Evolutionary conservation across 2,329 filamentous ascomycete genomes (phyloP), one percentile per base, ranked within the genome.

Genomic region (Pestalotiopsis sp.): DNA sequence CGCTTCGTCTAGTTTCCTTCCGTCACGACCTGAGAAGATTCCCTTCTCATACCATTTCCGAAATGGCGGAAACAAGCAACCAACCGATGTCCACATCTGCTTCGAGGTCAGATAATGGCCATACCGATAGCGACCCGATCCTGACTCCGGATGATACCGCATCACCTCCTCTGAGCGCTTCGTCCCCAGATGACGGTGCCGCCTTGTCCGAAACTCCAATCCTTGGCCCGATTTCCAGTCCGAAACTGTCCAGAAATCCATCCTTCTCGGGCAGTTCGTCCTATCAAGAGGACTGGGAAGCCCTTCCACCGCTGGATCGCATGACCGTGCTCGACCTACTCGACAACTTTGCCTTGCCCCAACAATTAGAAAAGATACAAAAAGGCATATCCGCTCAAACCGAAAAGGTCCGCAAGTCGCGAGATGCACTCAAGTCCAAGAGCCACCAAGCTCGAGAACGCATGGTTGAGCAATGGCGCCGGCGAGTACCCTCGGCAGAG

Each of bases 401-500:
- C 3, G 91, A 96, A 74, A 96, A 93, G 80, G 92, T 98, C 39
- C 91, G 91, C 71, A 90, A 90, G 76, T 95, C 96, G 70, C 90
- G 93, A 75, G 92, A 96, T 78, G 94, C 90, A 69, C 81, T 97
- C 70, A 93, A 93, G 79, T 90, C 90, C 23, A 91, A 88, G 72
- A 91, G 94, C 64, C 86, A 91, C 75, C 89, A 89, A 74, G 95
- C 95, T n/a, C 93, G 91, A 76, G 92, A 97, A 73, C 91, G 93
- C 70, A 94, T 98, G 77, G 92, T 98, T 27, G 95, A 97, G 73
- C 93, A 98, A 83, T 97, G 93, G 94, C 90, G 93, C 69, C 92
- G 93, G 67, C 89, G 95, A 52, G 89, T 97, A 11, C 94, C 94
- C 2, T 91, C 93, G 3, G 92, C 95, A 20, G 95, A 97, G 71